Conservation (phyloP, 192 early-diverging fungal genomes). For the Chytriomyces hyalinus region DNA sequence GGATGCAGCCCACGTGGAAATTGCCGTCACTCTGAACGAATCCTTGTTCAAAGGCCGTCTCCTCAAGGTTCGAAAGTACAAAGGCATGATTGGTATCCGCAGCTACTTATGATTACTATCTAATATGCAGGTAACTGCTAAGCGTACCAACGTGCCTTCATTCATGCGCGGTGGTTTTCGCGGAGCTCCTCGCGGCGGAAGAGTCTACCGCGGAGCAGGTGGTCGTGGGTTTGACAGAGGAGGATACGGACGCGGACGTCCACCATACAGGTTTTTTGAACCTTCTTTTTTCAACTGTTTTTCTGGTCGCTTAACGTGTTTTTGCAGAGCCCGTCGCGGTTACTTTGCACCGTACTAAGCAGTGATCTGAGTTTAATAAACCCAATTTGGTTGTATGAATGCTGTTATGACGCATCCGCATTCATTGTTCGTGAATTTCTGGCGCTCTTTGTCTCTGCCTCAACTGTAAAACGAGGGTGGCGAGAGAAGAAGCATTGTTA, state of each 20-base stretch:
- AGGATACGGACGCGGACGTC: constrained; percentile 31
- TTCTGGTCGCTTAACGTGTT: not conserved
- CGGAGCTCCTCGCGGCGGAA: constrained; percentile 72
- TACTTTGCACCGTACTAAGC: constrained; percentile 47
- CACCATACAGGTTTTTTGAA: constrained; percentile 26
- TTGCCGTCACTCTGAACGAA: constrained; percentile 87
- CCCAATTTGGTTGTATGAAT: not conserved
- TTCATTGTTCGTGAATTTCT: constrained; percentile 2
- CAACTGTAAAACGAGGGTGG: no score
- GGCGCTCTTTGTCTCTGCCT: not conserved
- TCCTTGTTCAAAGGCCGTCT: constrained; percentile 85
- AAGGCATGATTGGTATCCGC: not conserved
- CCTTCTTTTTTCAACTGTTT: not conserved
- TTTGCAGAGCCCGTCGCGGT: constrained; percentile 45
- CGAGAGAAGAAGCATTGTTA: no score
- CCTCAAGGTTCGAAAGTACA: constrained; percentile 68
- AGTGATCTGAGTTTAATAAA: constrained; percentile 1
- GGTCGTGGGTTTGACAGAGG: constrained; percentile 37
- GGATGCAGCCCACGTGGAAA: constrained; percentile 74
- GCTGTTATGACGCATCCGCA: not conserved
- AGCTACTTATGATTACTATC: not conserved
- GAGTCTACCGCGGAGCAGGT: constrained; percentile 29
- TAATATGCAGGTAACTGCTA: constrained; percentile 72
- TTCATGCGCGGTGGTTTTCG: constrained; percentile 79
- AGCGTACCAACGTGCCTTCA: constrained; percentile 95